Evolutionary conservation across 768 basidiomycete species (phyloP).

Genomic region (Boletus barrowsii): DNA sequence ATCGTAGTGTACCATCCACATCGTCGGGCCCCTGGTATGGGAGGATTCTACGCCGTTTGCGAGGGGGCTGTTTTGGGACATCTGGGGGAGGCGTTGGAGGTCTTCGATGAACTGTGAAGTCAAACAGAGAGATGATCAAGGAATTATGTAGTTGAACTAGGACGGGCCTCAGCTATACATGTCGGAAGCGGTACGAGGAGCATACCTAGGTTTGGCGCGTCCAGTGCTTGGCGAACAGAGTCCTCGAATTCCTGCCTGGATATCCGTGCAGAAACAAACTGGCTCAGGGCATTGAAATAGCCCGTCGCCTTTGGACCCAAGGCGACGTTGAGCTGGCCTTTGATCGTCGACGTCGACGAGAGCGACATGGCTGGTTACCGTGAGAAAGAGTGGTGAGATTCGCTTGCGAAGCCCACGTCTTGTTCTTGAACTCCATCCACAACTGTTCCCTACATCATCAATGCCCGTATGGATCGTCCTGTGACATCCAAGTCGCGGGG

Average conservation of each 20-base stretch:
- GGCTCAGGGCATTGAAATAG: slow-evolving; percentile 65
- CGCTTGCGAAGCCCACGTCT: background rate
- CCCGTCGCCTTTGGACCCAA: slow-evolving; percentile 56
- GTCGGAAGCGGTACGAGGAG: background rate
- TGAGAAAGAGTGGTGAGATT: slow-evolving; percentile 12
- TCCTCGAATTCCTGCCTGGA: slow-evolving; percentile 80
- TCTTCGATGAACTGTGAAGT: slow-evolving; percentile 70
- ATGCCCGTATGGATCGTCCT: slow-evolving; percentile 47
- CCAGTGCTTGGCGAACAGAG: slow-evolving; percentile 57
- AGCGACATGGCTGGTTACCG: slow-evolving; percentile 54
- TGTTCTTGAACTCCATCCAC: background rate
- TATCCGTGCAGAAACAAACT: slow-evolving; percentile 63
- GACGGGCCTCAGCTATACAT: slow-evolving; percentile 8
- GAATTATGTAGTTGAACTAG: slow-evolving; percentile 83
- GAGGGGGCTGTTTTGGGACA: slow-evolving; percentile 56
- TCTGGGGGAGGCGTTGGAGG: slow-evolving; percentile 65
- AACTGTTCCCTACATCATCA: slow-evolving; percentile 12
- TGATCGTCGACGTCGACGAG: slow-evolving; percentile 70
- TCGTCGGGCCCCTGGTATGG: slow-evolving; percentile 74
- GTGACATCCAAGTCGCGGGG: slow-evolving; percentile 70
- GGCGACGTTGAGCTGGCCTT: slow-evolving; percentile 59
- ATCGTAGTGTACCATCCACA: slow-evolving; percentile 52
- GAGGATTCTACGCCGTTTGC: slow-evolving; percentile 64
- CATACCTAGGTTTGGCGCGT: slow-evolving; percentile 51
- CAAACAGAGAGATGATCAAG: slow-evolving; percentile 78